phyloP scores from a whole-genome alignment of 73 alveolate genomes.

The Paramecium octaurelia region DNA sequence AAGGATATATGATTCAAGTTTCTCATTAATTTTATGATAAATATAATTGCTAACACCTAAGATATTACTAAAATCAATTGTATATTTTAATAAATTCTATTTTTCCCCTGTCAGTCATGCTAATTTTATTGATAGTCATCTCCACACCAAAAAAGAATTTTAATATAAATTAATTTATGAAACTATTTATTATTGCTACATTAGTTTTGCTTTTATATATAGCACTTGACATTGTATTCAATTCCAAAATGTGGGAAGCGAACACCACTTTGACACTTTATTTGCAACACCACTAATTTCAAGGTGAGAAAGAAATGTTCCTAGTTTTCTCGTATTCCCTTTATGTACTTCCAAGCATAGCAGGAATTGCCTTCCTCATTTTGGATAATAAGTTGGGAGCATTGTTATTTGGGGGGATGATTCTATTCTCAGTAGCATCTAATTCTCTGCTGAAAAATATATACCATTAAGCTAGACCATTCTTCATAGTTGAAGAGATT shows the following conservation, averaged over 20 bases:
- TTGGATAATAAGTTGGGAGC: neutral
- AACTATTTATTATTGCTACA: neutral
- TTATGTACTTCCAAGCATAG: neutral
- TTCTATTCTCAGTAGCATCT: neutral
- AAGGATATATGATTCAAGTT: neutral
- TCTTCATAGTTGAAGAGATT: conserved; percentile 2
- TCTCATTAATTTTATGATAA: neutral
- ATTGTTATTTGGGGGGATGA: neutral
- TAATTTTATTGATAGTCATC: neutral
- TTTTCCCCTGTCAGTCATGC: neutral
- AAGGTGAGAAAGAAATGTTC: neutral
- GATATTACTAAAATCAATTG: neutral
- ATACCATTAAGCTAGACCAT: conserved; percentile 64
- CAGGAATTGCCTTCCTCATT: neutral
- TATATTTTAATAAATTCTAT: neutral
- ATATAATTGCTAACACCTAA: neutral
- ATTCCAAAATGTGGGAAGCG: neutral
- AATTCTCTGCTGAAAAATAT: conserved; percentile 26
- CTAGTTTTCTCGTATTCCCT: neutral
- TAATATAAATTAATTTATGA: neutral
- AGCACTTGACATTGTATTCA: neutral
- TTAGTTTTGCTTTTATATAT: neutral
- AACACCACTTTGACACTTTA: neutral
- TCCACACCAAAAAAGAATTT: no score
- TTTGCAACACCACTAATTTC: neutral